Base-by-base conservation (phyloP, 352 stramenopile species). In the Pythium phragmiticola region DNA sequence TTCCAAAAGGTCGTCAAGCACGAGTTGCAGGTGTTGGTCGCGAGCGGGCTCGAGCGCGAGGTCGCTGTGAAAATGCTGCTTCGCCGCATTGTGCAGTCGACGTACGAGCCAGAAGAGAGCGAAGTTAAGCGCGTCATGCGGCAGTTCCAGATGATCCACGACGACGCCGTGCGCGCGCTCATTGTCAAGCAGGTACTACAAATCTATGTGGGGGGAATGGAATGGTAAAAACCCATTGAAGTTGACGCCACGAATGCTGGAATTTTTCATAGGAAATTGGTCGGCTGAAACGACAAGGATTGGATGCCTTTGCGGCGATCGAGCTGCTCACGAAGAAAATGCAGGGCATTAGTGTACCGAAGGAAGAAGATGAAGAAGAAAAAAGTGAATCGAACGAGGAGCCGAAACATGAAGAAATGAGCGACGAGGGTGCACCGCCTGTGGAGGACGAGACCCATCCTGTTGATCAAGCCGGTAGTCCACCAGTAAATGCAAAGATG, bases 61-160 rank as follows among this genome's bases (percentile, higher is more conserved):
- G 76, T 88, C 16, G 86, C 86, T 0, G 86, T 94, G 17, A 86
- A 88, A 60, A 75, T 83, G 48, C 65, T 94, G 50, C 69, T 94
- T 46, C 69, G 78, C 21, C 84, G 86, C 36, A 94, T 94, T 59
- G 86, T 94, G 13, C 71, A 81, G 55, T 82, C 73, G 26, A 89
- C 79, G 1, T 69, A 86, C 19, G 71, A 84, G 46, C 86, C 86
- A 7, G 73, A 87, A 23, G 67, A 81, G 7, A 68, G 57, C 45
- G 84, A 90, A 36, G 86, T 94, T 37, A 78, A 80, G 21, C 75
- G 74, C 51, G 86, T 94, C 11, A 93, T 94, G 86, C 75, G 74
- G 23, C 80, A 92, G 71, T 94, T 94, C 69, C 78, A 92, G 64
- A 92, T 94, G 81, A 90, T 90, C 51, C 75, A 89, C 63, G 86